These are phyloP conservation scores for Toxicodendron radicans DNA, from an alignment of 345 rosid genomes.

Conservation along the genomic window DNA sequence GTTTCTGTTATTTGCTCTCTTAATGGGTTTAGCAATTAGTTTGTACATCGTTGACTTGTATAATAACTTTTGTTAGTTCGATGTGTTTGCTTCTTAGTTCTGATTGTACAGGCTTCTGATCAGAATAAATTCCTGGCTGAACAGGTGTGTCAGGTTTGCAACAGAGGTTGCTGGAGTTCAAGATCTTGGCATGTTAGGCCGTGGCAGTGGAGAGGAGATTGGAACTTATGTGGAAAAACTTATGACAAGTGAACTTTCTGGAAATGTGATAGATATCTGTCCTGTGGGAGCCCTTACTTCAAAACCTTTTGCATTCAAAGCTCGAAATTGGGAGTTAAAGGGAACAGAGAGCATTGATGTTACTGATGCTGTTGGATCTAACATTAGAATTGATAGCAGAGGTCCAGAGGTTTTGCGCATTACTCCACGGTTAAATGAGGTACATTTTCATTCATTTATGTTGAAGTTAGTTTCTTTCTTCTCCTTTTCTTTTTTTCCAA, in stretches of 20 bases:
- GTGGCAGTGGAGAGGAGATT: conserved; percentile 99
- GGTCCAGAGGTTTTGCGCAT: conserved; percentile 99
- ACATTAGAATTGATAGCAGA: conserved; percentile 93
- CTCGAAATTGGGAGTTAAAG: conserved; percentile 98
- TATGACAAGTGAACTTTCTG: conserved; percentile 99
- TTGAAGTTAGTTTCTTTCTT: conserved; percentile 1
- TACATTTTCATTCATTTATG: conserved; percentile 21
- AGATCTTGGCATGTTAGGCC: conserved; percentile 99
- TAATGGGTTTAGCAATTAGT: neutral
- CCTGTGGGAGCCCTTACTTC: conserved; percentile 99
- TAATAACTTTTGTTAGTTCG: neutral
- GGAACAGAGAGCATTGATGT: conserved; percentile 97
- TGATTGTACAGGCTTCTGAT: conserved; percentile 14
- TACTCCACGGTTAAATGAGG: conserved; percentile 92
- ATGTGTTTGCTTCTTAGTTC: conserved; percentile 3
- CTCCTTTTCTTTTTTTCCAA: conserved; percentile 9
- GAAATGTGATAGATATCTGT: conserved; percentile 96
- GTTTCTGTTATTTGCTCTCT: neutral
- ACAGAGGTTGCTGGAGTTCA: conserved; percentile 95
- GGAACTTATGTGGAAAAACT: conserved; percentile 98
- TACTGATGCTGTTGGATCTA: conserved; percentile 95
- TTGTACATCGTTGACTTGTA: neutral
- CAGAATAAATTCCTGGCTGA: neutral
- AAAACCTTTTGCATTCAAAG: conserved; percentile 97
- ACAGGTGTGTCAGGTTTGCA: conserved; percentile 98